Evolutionary conservation across 176 grass and related monocot species (phyloP).

Genomic region (Chloris gayana): DNA sequence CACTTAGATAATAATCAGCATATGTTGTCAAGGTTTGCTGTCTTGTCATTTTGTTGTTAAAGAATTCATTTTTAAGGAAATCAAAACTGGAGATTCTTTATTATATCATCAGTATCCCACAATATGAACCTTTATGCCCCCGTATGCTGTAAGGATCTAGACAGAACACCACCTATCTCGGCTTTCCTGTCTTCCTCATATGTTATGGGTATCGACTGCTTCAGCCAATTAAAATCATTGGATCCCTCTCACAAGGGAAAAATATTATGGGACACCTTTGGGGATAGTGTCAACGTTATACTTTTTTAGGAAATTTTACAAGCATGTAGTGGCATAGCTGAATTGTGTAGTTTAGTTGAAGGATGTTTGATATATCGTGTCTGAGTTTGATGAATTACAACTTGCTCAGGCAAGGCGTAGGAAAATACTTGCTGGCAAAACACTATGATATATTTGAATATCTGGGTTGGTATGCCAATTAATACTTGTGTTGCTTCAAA

Average conservation of each 20-base stretch:
- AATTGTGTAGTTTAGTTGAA: conserved; percentile 15
- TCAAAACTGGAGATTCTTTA: conserved; percentile 22
- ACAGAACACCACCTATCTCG: not conserved
- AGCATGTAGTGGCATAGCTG: conserved; percentile 15
- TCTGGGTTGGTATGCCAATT: conserved; percentile 6
- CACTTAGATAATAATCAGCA: conserved; percentile 17
- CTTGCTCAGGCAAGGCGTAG: conserved; percentile 11
- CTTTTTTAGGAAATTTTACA: not conserved
- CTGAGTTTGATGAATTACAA: not conserved
- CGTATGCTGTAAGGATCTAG: conserved; percentile 18
- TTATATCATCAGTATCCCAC: conserved; percentile 11
- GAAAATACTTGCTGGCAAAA: conserved; percentile 8
- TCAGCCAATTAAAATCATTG: conserved; percentile 6
- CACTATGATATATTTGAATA: not conserved
- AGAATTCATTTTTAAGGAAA: conserved; percentile 18
- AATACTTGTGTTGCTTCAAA: conserved; percentile 5
- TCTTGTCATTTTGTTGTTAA: not conserved
- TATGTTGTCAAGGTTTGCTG: not conserved
- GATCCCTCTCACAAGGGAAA: not conserved
- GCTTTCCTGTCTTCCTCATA: not conserved
- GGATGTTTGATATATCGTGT: not conserved
- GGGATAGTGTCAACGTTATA: not conserved
- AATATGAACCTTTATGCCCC: not conserved
- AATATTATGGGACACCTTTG: not conserved
- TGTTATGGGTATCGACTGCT: not conserved